Base-by-base conservation (phyloP, 805 yeast genomes). In the Wickerhamiella domercqiae region DNA sequence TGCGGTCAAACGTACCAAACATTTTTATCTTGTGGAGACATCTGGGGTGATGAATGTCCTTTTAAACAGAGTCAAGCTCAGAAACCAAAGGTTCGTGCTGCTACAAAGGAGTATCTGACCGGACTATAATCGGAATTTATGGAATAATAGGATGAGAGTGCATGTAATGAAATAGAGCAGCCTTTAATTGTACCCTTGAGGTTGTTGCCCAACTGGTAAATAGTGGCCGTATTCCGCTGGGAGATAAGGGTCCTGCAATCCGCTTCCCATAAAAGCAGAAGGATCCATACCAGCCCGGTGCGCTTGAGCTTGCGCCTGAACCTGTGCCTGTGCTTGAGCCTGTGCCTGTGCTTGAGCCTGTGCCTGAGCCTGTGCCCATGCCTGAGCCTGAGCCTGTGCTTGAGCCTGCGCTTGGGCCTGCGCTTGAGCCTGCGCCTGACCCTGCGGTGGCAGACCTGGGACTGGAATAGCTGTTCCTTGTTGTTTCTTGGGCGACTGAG, bases 51-150 rank as follows among this genome's bases (percentile, higher is more conserved):
- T 52, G 56, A 52, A 37, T 24, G 39, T 43, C 44, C 49, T 43
- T 40, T 36, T 41, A 28, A 33, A 45, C 43, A 50, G 56, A 52
- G 56, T 52, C 56, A 52, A 52, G 56, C 56, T 48, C 56, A 47
- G 56, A 52, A 43, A 35, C 35, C n/a, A 34, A 32, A 14, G 20
- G 35, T 29, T 36, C 22, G 29, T 46, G 50, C 38, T 47, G 49
- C 46, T 33, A 47, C 34, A 36, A 29, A 32, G 47, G 44, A 37
- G 24, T 29, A 36, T 41, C 47, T 41, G 49, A 44, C 26, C 13
- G n/a, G n/a, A n/a, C n/a, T n/a, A n/a, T n/a, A n/a, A n/a, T n/a
- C n/a, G n/a, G n/a, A n/a, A n/a, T n/a, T n/a, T n/a, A n/a, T n/a
- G n/a, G n/a, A n/a, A n/a, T n/a, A n/a, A n/a, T n/a, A n/a, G n/a